Conservation (phyloP, 768 basidiomycete species). For the Candolleomyces efflorescens region DNA sequence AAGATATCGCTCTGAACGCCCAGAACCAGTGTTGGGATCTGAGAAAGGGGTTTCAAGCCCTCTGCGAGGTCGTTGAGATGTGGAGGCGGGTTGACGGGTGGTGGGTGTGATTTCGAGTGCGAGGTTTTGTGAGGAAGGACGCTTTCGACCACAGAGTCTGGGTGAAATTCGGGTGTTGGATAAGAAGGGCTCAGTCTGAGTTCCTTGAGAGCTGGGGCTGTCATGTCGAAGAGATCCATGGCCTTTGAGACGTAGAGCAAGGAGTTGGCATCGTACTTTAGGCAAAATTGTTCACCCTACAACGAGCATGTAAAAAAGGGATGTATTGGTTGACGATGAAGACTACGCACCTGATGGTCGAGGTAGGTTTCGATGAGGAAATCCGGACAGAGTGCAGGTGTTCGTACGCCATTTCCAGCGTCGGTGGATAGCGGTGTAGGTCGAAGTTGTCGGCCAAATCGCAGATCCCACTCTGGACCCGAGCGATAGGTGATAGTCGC, state of each 20-base stretch:
- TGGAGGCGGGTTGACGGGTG: conserved; percentile 67
- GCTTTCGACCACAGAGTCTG: conserved; percentile 14
- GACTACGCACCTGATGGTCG: conserved; percentile 80
- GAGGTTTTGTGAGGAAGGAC: conserved; percentile 33
- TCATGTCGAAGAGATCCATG: conserved; percentile 99
- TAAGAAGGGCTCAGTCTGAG: conserved; percentile 48
- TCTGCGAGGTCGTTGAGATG: conserved; percentile 72
- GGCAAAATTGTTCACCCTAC: conserved; percentile 92
- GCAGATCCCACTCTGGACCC: conserved; percentile 97
- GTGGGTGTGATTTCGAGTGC: conserved; percentile 67
- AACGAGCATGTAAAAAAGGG: conserved; percentile 15
- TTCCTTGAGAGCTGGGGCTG: conserved; percentile 63
- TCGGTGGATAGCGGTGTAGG: conserved; percentile 31
- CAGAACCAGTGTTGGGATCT: conserved; percentile 81
- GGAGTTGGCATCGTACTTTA: conserved; percentile 99
- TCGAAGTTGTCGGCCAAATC: conserved; percentile 83
- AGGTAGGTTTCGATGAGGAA: conserved; percentile 99
- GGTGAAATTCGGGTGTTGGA: conserved; percentile 16
- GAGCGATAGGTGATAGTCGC: conserved; percentile 99
- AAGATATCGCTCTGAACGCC: conserved; percentile 97
- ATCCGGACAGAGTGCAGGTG: conserved; percentile 89
- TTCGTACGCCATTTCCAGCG: conserved; percentile 27
- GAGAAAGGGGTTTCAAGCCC: conserved; percentile 69
- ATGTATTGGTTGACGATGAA: conserved; percentile 40
- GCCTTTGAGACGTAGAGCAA: conserved; percentile 98